These are phyloP conservation scores for Alternaria arborescens DNA, from an alignment of 2,329 filamentous ascomycete genomes.

Conservation along the genomic window DNA sequence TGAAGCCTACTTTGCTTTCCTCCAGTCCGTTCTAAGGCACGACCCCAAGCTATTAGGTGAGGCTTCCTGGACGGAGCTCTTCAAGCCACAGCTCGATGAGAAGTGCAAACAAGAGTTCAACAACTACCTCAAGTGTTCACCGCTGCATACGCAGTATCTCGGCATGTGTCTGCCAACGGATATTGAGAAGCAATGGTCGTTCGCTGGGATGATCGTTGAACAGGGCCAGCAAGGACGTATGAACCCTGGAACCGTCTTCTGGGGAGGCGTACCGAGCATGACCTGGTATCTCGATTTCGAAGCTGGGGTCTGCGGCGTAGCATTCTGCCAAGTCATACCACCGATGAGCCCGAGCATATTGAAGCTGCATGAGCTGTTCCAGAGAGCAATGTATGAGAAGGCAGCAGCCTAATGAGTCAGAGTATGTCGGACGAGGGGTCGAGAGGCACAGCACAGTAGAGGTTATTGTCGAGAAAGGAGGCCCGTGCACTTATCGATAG, in stretches of 20 bases:
- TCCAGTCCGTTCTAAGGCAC: constrained; percentile 34
- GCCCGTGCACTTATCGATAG: constrained; percentile 5
- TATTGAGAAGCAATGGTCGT: constrained; percentile 4
- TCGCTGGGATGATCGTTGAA: constrained; percentile 1
- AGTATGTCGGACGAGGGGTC: not conserved
- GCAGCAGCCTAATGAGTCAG: not conserved
- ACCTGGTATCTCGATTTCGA: constrained; percentile 18
- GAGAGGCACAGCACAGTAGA: not conserved
- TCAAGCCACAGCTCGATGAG: constrained; percentile 40
- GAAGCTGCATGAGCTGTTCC: constrained; percentile 14
- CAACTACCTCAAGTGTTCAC: constrained; percentile 25
- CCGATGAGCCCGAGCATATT: constrained; percentile 20
- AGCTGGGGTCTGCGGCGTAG: constrained; percentile 21
- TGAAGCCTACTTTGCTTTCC: constrained; percentile 42
- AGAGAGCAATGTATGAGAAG: constrained; percentile 13
- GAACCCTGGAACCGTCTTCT: constrained; percentile 12
- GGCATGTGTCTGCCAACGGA: constrained; percentile 13
- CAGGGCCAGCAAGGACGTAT: constrained; percentile 14
- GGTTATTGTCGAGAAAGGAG: not conserved
- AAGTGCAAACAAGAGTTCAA: constrained; percentile 22
- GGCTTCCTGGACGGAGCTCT: constrained; percentile 37
- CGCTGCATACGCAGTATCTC: constrained; percentile 16
- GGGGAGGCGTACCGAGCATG: constrained; percentile 20
- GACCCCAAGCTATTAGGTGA: constrained; percentile 27
- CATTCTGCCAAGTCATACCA: constrained; percentile 20